A percentile compares a stretch with the other conserved stretches of the same genome.
Conservation (phyloP, 257 asterid species). For the Primulina tabacum region DNA sequence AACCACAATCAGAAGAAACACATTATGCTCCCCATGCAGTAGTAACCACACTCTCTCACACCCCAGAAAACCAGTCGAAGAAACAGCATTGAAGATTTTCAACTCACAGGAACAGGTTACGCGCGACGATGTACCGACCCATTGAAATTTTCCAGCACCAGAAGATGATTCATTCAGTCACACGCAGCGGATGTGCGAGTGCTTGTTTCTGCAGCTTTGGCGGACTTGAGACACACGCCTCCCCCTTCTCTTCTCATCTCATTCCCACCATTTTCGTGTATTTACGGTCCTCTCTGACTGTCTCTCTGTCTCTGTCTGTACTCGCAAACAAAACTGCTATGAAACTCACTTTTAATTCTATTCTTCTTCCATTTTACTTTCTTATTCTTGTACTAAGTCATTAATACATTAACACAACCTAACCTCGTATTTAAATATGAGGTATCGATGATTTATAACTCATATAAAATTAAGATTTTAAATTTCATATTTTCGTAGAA, state of each 20-base stretch:
- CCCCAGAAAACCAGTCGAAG: not conserved
- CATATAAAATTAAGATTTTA: no score
- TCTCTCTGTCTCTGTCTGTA: no score
- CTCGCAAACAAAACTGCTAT: not conserved
- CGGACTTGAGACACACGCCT: not conserved
- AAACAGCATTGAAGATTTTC: not conserved
- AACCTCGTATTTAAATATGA: no score
- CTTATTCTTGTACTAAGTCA: no score
- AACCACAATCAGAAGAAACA: not conserved
- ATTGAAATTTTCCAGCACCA: no score
- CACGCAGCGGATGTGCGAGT: not conserved
- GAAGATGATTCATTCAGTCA: no score
- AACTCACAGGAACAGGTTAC: not conserved
- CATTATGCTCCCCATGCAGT: slow-evolving; percentile 10
- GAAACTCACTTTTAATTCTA: no score
- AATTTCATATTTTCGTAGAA: no score
- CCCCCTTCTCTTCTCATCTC: no score
- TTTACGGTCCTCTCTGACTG: not conserved
- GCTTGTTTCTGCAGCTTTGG: not conserved
- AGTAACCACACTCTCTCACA: not conserved
- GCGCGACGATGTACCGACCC: slow-evolving; percentile 9
- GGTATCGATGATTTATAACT: no score
- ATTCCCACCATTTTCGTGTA: not conserved
- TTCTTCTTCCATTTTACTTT: no score
- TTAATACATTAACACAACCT: no score